Evolutionary conservation across 441 rosid genomes (phyloP), one percentile per base, ranked within the genome.

Genomic region (Raphanus hybrid): DNA sequence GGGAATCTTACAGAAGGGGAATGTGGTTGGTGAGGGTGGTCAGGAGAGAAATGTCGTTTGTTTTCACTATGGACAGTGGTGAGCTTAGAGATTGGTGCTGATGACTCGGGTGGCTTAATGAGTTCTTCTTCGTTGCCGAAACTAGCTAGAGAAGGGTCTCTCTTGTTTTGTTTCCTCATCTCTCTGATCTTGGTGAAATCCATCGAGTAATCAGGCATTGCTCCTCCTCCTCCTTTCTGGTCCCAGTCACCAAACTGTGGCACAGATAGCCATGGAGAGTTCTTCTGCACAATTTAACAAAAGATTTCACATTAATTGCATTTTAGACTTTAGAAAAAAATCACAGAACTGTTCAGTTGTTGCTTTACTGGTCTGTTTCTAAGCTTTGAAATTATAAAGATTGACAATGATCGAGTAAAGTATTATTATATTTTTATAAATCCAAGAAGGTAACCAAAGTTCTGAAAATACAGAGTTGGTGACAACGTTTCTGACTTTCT

Each of bases 191-290:
- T 94, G 4, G 99, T 85, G 87, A 95, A 95, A 74, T 95, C 94
- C 66, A 95, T 52, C 0, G 98, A 92, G 84, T 95, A 92, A 78
- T 92, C 99, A 3, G 98, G 98, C 80, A 92, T 26, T 20, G 71
- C 43, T 73, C 65, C 82, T 45, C 58, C 58, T 52, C 99, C 84
- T 35, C 97, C 98, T 84, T 92, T 94, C 81, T 90, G 94, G 45
- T 94, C 97, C 97, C 99, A 95, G 55, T 92, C 98, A 67, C 98
- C 99, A 80, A 95, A 95, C 69, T 92, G 96, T 20, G 99, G 99
- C 71, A 95, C 98, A 29, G 98, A 88, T 65, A 95, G 85, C 99
- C 99, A 92, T 4, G 92, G 91, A 32, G 86, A 84, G 52, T 80
- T 88, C 83, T 84, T 92, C 98, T 92, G 74, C 67, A 70, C 20